Evolutionary conservation across 768 basidiomycete species (phyloP).

Genomic region (Leccinum ochraceum): DNA sequence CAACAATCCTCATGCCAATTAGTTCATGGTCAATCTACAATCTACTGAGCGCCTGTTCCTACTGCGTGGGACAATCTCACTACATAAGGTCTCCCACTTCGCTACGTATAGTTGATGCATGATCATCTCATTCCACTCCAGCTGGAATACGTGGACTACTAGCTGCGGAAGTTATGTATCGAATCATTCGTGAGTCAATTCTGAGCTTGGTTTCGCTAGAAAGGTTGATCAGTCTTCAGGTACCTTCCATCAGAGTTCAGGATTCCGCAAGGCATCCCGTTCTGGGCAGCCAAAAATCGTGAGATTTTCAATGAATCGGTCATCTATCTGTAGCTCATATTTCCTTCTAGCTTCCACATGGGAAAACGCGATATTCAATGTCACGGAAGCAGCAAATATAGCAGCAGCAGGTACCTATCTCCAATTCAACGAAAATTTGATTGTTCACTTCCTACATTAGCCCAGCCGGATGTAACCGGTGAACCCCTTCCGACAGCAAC

Average conservation of each 20-base stretch:
- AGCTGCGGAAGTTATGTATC: constrained; percentile 19
- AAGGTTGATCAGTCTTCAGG: constrained; percentile 10
- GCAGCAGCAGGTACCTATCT: constrained; percentile 14
- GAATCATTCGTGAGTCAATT: constrained; percentile 19
- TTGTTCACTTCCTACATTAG: constrained; percentile 5
- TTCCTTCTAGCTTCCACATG: constrained; percentile 21
- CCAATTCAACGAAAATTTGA: neutral
- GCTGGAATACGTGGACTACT: constrained; percentile 24
- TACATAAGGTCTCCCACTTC: constrained; percentile 18
- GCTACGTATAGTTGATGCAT: neutral
- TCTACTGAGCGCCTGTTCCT: constrained; percentile 29
- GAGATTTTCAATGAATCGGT: neutral
- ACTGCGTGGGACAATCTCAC: constrained; percentile 12
- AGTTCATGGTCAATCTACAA: constrained; percentile 35
- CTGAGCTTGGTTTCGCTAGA: neutral
- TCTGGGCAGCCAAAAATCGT: constrained; percentile 28
- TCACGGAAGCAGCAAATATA: constrained; percentile 8
- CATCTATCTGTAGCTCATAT: neutral
- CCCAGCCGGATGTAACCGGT: constrained; percentile 17
- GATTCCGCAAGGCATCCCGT: constrained; percentile 22
- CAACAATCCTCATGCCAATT: constrained; percentile 1
- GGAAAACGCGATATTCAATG: constrained; percentile 16
- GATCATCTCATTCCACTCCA: constrained; percentile 10
- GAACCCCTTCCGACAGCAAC: constrained; percentile 10
- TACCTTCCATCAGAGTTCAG: constrained; percentile 23